Percentiles rank a stretch among this genome's conserved stretches.
These are phyloP conservation scores for Cucumis cinereus DNA, from an alignment of 306 rosid species.

Conservation along the genomic window DNA sequence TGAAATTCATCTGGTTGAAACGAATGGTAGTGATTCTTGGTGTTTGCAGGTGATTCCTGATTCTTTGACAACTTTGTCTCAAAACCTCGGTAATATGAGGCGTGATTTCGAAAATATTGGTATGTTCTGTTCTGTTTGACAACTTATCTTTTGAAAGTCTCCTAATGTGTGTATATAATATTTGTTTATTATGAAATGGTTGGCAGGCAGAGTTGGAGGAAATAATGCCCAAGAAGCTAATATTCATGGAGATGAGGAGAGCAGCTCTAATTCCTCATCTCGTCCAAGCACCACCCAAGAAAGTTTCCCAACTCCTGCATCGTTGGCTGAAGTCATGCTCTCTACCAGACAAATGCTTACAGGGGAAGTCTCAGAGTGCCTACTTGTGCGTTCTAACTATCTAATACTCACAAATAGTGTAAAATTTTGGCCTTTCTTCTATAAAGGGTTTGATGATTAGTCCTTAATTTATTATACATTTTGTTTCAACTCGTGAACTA, in stretches of 20 bases:
- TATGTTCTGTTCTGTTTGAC: slow-evolving; percentile 23
- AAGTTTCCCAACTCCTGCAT: slow-evolving; percentile 62
- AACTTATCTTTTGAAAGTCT: slow-evolving; percentile 1
- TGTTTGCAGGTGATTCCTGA: slow-evolving; percentile 73
- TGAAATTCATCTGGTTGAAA: slow-evolving; percentile 5
- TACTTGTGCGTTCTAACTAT: slow-evolving; percentile 47
- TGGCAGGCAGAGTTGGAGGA: slow-evolving; percentile 57
- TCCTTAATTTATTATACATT: neutral
- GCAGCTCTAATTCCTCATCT: slow-evolving; percentile 29
- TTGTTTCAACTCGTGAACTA: neutral
- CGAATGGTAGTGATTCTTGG: slow-evolving; percentile 12
- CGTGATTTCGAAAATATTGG: slow-evolving; percentile 63
- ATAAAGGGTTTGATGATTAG: neutral
- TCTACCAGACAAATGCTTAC: slow-evolving; percentile 59
- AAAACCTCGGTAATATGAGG: slow-evolving; percentile 48
- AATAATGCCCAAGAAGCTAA: slow-evolving; percentile 30
- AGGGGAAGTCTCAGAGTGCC: slow-evolving; percentile 59
- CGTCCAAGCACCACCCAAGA: slow-evolving; percentile 28
- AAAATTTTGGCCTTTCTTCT: slow-evolving; percentile 1
- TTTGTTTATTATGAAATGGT: slow-evolving; percentile 9
- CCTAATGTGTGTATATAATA: neutral
- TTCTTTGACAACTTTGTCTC: slow-evolving; percentile 84
- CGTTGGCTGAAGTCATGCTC: slow-evolving; percentile 77
- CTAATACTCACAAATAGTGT: neutral
- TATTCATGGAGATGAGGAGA: slow-evolving; percentile 30